Conservation (phyloP, 1,284 basidiomycete species). For the Somion occarium region DNA sequence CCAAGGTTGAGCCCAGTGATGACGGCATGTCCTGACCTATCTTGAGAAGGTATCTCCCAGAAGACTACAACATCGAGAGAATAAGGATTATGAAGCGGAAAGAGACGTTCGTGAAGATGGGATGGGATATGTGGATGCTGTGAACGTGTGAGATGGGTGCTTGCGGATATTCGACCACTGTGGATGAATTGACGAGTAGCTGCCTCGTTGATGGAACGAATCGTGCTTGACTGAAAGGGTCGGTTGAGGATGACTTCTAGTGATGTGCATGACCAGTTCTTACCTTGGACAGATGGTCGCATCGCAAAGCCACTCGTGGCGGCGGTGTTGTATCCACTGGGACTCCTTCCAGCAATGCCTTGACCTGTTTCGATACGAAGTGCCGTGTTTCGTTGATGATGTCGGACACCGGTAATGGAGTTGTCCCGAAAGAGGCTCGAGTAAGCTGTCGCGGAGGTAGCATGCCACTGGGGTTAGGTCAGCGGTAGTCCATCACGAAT, state of each 20-base stretch:
- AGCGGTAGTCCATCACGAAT: too few species aligned
- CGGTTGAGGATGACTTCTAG: neutral
- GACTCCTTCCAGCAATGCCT: constrained; percentile 49
- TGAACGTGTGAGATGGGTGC: constrained; percentile 32
- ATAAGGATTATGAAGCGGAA: constrained; percentile 75
- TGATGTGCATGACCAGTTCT: constrained; percentile 9
- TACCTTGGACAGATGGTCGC: constrained; percentile 48
- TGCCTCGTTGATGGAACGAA: constrained; percentile 26
- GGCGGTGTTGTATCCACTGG: constrained; percentile 39
- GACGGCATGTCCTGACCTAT: constrained; percentile 57
- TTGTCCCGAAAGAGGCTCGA: constrained; percentile 40
- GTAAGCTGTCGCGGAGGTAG: constrained; percentile 48
- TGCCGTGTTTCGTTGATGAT: constrained; percentile 37
- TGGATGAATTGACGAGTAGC: constrained; percentile 44
- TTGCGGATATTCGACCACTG: constrained; percentile 40
- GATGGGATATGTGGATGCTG: constrained; percentile 63
- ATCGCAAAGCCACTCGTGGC: constrained; percentile 51
- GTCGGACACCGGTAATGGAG: constrained; percentile 33
- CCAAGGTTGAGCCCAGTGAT: constrained; percentile 61
- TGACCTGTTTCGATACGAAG: constrained; percentile 50
- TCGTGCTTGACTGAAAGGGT: constrained; percentile 16
- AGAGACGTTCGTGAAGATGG: constrained; percentile 50
- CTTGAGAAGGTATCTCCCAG: constrained; percentile 61
- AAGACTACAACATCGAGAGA: constrained; percentile 70
- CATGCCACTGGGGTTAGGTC: constrained; percentile 30